Evolutionary conservation across 2,329 filamentous ascomycete genomes (phyloP), one percentile per base, ranked within the genome.

Genomic region (Hypoxylon sp.): DNA sequence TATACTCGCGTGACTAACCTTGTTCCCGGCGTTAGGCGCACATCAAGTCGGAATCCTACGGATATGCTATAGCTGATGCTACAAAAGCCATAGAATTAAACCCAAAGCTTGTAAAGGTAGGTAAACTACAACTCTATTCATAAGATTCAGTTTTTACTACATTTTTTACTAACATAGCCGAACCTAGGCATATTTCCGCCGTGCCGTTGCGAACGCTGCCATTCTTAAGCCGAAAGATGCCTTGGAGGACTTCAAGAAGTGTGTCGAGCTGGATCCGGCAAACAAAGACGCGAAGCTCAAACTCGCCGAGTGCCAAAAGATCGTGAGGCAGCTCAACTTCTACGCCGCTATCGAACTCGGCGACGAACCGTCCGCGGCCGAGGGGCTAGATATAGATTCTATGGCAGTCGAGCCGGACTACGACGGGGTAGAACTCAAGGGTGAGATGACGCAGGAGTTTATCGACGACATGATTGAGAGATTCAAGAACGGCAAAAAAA

Each of bases 391-490:
- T 74, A 78, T 99, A 62, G 93, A 95, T 63, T 86, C 89, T 57
- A 97, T 99, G 79, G 82, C 82, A 10, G 88, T 99, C 17, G 94
- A 97, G 65, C 81, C 89, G 20, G 85, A 85, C 57, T 99, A 99
- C 74, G 95, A 99, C 74, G 95, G 95, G 64, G 90, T 89, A 20
- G 85, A 84, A 59, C 81, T 99, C 55, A 90, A 86, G 39, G 85
- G 90, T 53, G 85, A 91, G 76, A 99, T 99, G 93, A 97, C 94
- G 1, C 87, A 94, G 70, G 94, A 97, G 73, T 99, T 99, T 75
- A 92, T 99, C 72, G 91, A 96, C 72, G 94, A 99, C 80, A 97
- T 98, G 94, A 94, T 93, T 59, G 87, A 95, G 77, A 85, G 95
- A 30, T 99, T 99, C 86, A 97, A 96, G 86, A 90, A 87, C 52